Evolutionary conservation across 129 eudicot genomes (phyloP).

Genomic region (Deinandra increscens): DNA sequence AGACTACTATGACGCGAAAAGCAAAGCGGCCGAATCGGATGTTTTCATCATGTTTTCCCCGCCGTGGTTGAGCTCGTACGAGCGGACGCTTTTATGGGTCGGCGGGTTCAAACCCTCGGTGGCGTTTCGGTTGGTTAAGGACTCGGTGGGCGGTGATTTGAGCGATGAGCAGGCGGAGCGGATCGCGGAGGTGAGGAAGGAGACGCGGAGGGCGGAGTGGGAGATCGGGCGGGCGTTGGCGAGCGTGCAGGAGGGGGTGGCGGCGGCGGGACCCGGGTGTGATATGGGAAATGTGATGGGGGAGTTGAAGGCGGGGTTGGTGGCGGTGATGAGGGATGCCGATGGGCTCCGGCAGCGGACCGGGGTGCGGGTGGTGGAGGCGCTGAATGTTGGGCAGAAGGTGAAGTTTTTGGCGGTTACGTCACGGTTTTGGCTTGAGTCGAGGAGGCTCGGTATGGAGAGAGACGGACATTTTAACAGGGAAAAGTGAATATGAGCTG

Average conservation of each 20-base stretch:
- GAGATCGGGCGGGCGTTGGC: constrained; percentile 40
- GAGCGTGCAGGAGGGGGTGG: constrained; percentile 52
- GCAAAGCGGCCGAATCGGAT: constrained; percentile 31
- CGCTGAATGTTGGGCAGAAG: constrained; percentile 37
- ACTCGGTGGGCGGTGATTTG: constrained; percentile 22
- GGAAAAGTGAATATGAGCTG: no score
- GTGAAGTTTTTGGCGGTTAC: constrained; percentile 39
- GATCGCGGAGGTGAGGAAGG: constrained; percentile 25
- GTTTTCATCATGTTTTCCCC: constrained; percentile 40
- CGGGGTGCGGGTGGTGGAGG: constrained; percentile 34
- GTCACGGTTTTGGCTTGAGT: constrained; percentile 35
- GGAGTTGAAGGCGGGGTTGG: constrained; percentile 39
- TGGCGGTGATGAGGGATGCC: constrained; percentile 34
- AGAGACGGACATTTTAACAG: constrained; percentile 15
- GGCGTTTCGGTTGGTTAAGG: constrained; percentile 27
- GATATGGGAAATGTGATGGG: constrained; percentile 33
- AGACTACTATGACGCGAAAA: constrained; percentile 39
- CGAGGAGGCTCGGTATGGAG: constrained; percentile 40
- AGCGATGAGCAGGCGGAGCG: constrained; percentile 20
- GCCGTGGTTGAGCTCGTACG: constrained; percentile 56
- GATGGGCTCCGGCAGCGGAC: constrained; percentile 41
- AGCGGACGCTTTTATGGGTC: constrained; percentile 42
- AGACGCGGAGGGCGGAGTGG: constrained; percentile 31
- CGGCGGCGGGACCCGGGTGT: constrained; percentile 9
- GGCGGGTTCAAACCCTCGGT: constrained; percentile 50